Conservation (phyloP, 371 early-diverging fungal genomes). For the Apophysomyces ossiformis region DNA sequence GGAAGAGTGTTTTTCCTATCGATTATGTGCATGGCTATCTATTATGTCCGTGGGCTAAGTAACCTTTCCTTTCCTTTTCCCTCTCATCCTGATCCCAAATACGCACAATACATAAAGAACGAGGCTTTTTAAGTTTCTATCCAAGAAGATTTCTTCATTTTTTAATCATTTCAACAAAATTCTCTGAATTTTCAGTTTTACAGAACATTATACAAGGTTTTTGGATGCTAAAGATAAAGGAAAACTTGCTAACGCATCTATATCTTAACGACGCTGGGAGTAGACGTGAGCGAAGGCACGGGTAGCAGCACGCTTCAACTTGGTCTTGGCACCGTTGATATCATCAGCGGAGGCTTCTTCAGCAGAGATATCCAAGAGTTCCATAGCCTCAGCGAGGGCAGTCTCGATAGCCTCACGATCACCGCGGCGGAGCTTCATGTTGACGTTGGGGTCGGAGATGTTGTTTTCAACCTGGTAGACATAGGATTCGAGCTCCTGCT, state of each 20-base stretch:
- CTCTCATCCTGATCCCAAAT: too few relatives aligned
- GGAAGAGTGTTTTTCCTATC: too few relatives aligned
- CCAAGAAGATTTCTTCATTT: not conserved
- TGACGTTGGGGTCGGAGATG: constrained; percentile 81
- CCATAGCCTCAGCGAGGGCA: constrained; percentile 86
- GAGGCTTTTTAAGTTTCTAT: not conserved
- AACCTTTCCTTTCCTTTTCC: too few relatives aligned
- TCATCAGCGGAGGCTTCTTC: constrained; percentile 86
- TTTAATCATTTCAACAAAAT: constrained; percentile 8
- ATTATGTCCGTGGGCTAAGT: too few relatives aligned
- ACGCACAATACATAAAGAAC: too few relatives aligned
- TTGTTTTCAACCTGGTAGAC: constrained; percentile 88
- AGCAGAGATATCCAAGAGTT: constrained; percentile 81
- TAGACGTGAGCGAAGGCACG: constrained; percentile 77
- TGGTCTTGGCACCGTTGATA: constrained; percentile 87
- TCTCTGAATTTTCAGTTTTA: constrained; percentile 9
- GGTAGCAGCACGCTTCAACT: constrained; percentile 86
- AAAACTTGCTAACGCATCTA: constrained; percentile 23
- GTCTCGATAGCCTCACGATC: constrained; percentile 88
- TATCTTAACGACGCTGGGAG: constrained; percentile 54
- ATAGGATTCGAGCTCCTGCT: constrained; percentile 88
- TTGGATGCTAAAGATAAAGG: constrained; percentile 38
- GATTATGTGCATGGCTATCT: too few relatives aligned
- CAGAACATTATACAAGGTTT: constrained; percentile 13
- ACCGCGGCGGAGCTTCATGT: constrained; percentile 78